A percentile compares a stretch with the other conserved stretches of the same genome.
phyloP scores from a whole-genome alignment of 2,329 filamentous ascomycete genomes.

The Claviceps pusilla region DNA sequence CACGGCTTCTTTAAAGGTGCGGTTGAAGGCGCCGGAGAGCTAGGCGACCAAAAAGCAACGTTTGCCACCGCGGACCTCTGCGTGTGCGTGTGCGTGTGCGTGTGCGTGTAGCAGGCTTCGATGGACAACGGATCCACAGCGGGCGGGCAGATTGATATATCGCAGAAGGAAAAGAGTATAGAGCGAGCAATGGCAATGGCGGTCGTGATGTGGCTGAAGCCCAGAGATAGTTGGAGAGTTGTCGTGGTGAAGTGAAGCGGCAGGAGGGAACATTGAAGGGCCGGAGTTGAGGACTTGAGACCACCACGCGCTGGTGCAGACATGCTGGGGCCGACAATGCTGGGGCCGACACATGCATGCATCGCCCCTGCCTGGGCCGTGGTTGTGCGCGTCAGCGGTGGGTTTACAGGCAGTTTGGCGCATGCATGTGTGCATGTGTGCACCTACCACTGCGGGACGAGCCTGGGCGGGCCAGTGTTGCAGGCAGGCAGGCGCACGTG shows the following conservation, averaged over 20 bases:
- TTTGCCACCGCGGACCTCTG: constrained; percentile 1
- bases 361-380: not conserved
- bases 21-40: constrained; percentile 21
- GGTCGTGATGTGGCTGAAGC: not conserved
- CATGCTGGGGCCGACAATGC: too few species aligned
- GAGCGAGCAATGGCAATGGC: not conserved
- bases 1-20: constrained; percentile 89
- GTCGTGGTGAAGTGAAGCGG: not conserved
- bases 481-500: not conserved
- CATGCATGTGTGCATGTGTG: too few species aligned
- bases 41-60: not conserved
- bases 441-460: too few species aligned
- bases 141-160: not conserved
- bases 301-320: too few species aligned
- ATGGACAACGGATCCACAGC: not conserved
- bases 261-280: too few species aligned
- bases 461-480: not conserved
- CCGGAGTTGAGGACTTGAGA: too few species aligned
- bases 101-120: not conserved
- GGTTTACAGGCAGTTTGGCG: not conserved
- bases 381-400: not conserved
- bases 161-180: not conserved
- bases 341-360: too few species aligned
- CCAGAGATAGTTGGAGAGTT: not conserved
- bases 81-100: not conserved